Evolutionary conservation across 768 basidiomycete genomes (phyloP).

Genomic region (Porpolomopsis calyptriformis): DNA sequence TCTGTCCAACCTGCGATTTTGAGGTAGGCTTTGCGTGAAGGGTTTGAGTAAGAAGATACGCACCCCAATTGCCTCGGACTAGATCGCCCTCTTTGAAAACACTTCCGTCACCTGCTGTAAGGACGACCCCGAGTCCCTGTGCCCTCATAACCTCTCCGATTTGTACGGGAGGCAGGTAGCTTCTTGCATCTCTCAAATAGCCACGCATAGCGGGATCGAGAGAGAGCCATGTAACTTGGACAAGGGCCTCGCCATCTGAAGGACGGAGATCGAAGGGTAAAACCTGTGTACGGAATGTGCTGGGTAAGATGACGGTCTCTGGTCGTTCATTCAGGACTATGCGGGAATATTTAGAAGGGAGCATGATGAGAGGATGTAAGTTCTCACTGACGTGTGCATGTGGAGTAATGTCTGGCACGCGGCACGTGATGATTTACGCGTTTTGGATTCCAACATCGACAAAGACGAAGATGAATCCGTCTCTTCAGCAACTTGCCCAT

Average conservation of each 20-base stretch:
- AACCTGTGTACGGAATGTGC: constrained; percentile 60
- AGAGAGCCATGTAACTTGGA: constrained; percentile 71
- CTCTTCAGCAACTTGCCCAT: constrained; percentile 3
- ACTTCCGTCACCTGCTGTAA: constrained; percentile 45
- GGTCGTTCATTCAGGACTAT: constrained; percentile 76
- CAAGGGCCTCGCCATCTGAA: constrained; percentile 44
- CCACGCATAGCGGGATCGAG: constrained; percentile 86
- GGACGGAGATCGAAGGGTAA: constrained; percentile 45
- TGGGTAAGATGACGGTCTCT: constrained; percentile 49
- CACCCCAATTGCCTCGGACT: constrained; percentile 55
- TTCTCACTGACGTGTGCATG: no score
- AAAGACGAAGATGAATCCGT: not conserved
- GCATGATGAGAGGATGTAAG: not conserved
- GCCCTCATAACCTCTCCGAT: constrained; percentile 79
- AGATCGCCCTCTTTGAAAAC: constrained; percentile 54
- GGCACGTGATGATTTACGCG: not conserved
- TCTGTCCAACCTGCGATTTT: constrained; percentile 62
- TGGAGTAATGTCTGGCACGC: no score
- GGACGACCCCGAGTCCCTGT: constrained; percentile 52
- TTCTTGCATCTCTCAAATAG: constrained; percentile 64
- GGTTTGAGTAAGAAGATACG: constrained; percentile 13
- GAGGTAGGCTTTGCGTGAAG: not conserved
- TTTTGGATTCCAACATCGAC: not conserved
- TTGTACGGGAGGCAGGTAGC: constrained; percentile 60
- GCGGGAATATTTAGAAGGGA: constrained; percentile 34